Percentiles rank a stretch among this genome's conserved stretches.
These are phyloP conservation scores for Coemansia sp. DNA, from an alignment of 192 early-diverging fungal genomes.

Conservation along the genomic window DNA sequence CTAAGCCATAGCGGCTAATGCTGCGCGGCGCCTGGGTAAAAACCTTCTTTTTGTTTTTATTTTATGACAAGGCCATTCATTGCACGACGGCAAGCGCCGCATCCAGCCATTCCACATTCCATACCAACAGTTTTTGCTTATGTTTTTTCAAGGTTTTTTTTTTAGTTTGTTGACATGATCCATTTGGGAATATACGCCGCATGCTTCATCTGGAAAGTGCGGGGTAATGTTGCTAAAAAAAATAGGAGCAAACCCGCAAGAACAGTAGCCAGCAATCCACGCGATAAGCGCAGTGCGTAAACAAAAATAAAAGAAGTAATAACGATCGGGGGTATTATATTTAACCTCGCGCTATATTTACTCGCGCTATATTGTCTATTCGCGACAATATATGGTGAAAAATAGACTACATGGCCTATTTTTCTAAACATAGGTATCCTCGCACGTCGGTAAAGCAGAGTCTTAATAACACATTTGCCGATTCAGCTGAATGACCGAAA, in stretches of 20 bases:
- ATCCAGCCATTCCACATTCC: neutral
- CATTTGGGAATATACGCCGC: neutral
- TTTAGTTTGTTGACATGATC: neutral
- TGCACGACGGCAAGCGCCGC: conserved; percentile 1
- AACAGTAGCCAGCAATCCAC: too few species aligned
- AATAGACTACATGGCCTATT: neutral
- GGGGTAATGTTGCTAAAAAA: neutral
- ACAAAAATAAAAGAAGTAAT: neutral
- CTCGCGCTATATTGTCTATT: neutral
- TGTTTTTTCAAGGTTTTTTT: neutral
- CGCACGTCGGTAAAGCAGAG: neutral
- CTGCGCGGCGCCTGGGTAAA: conserved; percentile 9
- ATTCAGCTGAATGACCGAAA: neutral
- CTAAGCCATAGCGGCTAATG: conserved; percentile 17
- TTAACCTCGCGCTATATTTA: neutral
- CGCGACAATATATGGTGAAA: too few species aligned
- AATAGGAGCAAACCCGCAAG: neutral
- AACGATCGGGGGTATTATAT: too few species aligned
- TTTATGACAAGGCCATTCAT: conserved; percentile 7
- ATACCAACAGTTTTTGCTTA: neutral
- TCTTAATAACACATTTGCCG: neutral
- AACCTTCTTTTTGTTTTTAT: conserved; percentile 5
- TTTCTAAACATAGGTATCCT: conserved; percentile 1
- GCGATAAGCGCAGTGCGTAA: neutral
- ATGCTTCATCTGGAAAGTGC: neutral